Conservation (phyloP, 306 rosid species). For the Quercus glauca region DNA sequence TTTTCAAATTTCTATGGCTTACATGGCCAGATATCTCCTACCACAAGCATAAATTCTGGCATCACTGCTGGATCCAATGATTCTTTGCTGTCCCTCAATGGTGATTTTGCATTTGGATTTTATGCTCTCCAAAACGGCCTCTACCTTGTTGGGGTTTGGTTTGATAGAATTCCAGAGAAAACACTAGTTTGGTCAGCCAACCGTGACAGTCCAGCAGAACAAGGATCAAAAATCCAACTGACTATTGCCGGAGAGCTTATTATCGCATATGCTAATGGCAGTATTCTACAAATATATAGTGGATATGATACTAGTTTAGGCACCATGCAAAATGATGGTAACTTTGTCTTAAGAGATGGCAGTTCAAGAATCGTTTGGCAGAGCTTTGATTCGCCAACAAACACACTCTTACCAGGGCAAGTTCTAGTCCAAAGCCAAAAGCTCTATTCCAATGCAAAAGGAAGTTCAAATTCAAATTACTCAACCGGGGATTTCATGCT, state of each 20-base stretch:
- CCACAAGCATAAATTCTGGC: background rate
- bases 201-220: slow-evolving; percentile 1
- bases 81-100: slow-evolving; percentile 21
- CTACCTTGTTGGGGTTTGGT: slow-evolving; percentile 32
- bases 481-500: slow-evolving; percentile 17
- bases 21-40: slow-evolving; percentile 14
- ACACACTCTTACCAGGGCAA: slow-evolving; percentile 29
- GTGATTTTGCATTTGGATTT: slow-evolving; percentile 40
- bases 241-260: slow-evolving; percentile 13
- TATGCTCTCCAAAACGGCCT: background rate
- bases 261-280: slow-evolving; percentile 10
- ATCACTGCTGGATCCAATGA: slow-evolving; percentile 35
- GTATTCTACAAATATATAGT: background rate
- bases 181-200: slow-evolving; percentile 32
- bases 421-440: background rate
- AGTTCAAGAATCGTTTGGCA: slow-evolving; percentile 2
- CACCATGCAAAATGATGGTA: slow-evolving; percentile 23
- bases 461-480: slow-evolving; percentile 26
- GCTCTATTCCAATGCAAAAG: slow-evolving; percentile 25
- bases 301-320: slow-evolving; percentile 9
- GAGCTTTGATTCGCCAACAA: slow-evolving; percentile 9
- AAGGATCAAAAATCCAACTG: slow-evolving; percentile 21
- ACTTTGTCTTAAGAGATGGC: slow-evolving; percentile 5
- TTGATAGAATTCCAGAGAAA: slow-evolving; percentile 20
- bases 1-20: background rate